Evolutionary conservation across 176 grass and related monocot genomes (phyloP), one percentile per base, ranked within the genome.

Genomic region (Aegilops sharonensis): DNA sequence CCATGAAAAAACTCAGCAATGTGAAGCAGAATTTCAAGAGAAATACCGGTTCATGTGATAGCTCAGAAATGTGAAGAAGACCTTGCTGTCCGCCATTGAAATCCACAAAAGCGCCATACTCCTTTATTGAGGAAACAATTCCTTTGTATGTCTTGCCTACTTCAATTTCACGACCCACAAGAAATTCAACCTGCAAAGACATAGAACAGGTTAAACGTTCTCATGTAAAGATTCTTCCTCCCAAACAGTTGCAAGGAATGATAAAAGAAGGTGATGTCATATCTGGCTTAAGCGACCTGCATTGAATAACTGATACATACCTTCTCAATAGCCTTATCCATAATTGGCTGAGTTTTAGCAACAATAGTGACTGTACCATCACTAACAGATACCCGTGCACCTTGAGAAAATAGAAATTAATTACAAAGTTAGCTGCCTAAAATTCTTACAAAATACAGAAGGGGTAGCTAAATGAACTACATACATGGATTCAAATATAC

Each of bases 61-160:
- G 77, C 83, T 98, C 97, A 82, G 97, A 98, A 88, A 94, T 98
- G 83, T 98, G 97, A 86, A 98, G 97, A 63, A 98, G 88, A 61
- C 94, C 97, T 62, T 98, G 92, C 82, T 98, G 94, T 63, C 97
- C 97, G 73, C 97, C 97, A 91, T 96, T 98, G 63, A 98, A 94
- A 66, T 98, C 97, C 87, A 98, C 89, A 91, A 98, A 98, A 77
- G 94, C 97, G 9, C 97, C 97, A 69, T 95, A 98, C 71, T 98
- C 97, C 90, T 98, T 98, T 37, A 95, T 86, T 85, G 97, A 92
- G 39, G 88, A 89, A 78, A 98, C 77, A 52, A 91, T 81, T 86
- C 97, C 97, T 89, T 94, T 96, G 52, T 98, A 98, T 29, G 88
- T 88, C 29, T 79, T 75, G 70, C 94, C 92, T 80, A 98, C 82